These are phyloP conservation scores for Stagonosporopsis rhizophila DNA, from an alignment of 2,329 filamentous ascomycete genomes.

Conservation along the genomic window DNA sequence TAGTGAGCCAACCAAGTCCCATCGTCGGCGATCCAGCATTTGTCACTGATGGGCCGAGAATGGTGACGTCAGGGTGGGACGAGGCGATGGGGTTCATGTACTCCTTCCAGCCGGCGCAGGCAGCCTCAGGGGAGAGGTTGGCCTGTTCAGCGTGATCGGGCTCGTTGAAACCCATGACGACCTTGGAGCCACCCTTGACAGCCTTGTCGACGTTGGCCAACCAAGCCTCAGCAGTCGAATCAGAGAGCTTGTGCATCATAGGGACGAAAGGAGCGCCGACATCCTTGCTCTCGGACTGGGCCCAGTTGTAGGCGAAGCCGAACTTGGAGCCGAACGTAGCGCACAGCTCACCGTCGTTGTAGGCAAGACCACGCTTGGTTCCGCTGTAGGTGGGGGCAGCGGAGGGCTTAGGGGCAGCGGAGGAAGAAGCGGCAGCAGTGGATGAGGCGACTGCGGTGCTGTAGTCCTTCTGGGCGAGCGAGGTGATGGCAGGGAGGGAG, in stretches of 20 bases:
- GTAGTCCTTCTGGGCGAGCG: constrained; percentile 20
- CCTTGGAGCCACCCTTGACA: constrained; percentile 41
- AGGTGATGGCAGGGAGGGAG: constrained; percentile 10
- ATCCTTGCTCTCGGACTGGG: constrained; percentile 45
- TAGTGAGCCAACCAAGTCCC: constrained; percentile 44
- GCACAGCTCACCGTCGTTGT: constrained; percentile 66
- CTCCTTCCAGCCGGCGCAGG: constrained; percentile 41
- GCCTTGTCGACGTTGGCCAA: constrained; percentile 52
- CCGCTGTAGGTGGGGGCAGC: constrained; percentile 40
- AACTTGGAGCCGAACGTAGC: constrained; percentile 60
- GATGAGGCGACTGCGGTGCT: constrained; percentile 14
- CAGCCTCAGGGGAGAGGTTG: constrained; percentile 42
- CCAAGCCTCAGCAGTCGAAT: constrained; percentile 34
- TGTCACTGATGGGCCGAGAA: constrained; percentile 35
- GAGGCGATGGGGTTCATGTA: constrained; percentile 44
- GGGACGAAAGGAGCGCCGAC: constrained; percentile 67
- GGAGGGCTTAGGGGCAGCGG: constrained; percentile 27
- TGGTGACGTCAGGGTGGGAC: constrained; percentile 39
- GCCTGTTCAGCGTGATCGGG: constrained; percentile 44
- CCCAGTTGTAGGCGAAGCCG: constrained; percentile 76
- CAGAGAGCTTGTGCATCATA: constrained; percentile 49
- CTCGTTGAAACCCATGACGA: constrained; percentile 52
- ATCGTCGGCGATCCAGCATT: constrained; percentile 29
- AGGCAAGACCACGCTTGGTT: constrained; percentile 72
- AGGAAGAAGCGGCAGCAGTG: constrained; percentile 24